Base-by-base conservation (phyloP, 225 moss, liverwort and hornwort genomes). In the Antitrichia curtipendula region DNA sequence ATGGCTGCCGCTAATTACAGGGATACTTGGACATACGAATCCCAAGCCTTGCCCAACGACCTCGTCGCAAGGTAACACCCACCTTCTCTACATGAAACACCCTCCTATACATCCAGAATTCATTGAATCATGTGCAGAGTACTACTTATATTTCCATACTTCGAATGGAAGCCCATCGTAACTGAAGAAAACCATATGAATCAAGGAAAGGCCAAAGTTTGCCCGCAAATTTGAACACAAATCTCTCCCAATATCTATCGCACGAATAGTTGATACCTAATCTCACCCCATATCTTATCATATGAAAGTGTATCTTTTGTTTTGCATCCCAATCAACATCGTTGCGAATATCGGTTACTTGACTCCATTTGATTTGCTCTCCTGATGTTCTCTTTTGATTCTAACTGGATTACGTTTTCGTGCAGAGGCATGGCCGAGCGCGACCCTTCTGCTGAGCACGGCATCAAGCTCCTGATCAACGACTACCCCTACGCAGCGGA, bases 401-500 rank as follows among this genome's bases (percentile, higher is more conserved):
- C 32, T 31, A 27, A 57, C 7, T 49, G 15, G 23, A 38, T 25
- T 27, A 21, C 23, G 17, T 54, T 72, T 40, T 59, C 41, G 21
- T 80, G 72, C 93, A 96, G 96, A 65, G 95, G 95, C 22, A 93
- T 97, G 96, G 97, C 97, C 1, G 95, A 85, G 84, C 56, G 59
- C 14, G 94, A 95, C 58, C 43, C 78, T 60, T 81, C 76, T 15
- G 78, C 87, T 6, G 82, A 90, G n/a, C 89, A 94, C 34, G 92
- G 92, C 4, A 56, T 95, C 23, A 90, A 87, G 49, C 90, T 97
- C 45, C n/a, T 93, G n/a, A 47, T 96, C 24, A 70, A 94, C 17
- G 96, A 96, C 87, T 97, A 96, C 76, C 97, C 96, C 1, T 95
- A 86, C 59, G 96, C 97, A 10, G 82, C 77, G 56, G 97, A 97